Evolutionary conservation across 306 rosid species (phyloP).

Genomic region (Alnus rubra): DNA sequence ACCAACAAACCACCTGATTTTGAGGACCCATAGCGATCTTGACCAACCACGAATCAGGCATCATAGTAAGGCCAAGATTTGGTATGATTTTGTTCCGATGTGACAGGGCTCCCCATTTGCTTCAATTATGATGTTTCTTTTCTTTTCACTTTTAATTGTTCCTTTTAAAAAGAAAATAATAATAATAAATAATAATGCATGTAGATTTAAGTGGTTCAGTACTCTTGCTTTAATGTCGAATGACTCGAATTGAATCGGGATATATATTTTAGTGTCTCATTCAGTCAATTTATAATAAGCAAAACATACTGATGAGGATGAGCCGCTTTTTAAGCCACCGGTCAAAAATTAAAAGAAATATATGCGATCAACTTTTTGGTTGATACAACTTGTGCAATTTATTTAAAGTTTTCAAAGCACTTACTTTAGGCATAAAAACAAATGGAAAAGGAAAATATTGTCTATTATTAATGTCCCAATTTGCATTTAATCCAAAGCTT

Average conservation of each 20-base stretch:
- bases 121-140: constrained; percentile 36
- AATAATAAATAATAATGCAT: background rate
- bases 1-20: constrained; percentile 11
- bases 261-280: constrained; percentile 12
- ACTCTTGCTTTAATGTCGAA: background rate
- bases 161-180: background rate
- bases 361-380: background rate
- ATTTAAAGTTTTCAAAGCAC: background rate
- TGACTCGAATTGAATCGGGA: background rate
- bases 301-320: background rate
- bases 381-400: background rate
- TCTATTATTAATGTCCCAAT: too few relatives aligned
- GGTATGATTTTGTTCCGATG: constrained; percentile 6
- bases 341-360: background rate
- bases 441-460: background rate
- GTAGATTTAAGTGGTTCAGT: constrained; percentile 24
- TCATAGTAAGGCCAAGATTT: constrained; percentile 15
- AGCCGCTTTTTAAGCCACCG: background rate
- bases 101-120: constrained; percentile 2
- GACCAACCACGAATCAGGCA: constrained; percentile 12
- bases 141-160: background rate
- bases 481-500: background rate
- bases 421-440: background rate
- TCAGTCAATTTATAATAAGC: background rate
- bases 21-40: constrained; percentile 39